These are phyloP conservation scores for Clonostachys chloroleuca DNA, from an alignment of 2,329 filamentous ascomycete species.

Conservation along the genomic window DNA sequence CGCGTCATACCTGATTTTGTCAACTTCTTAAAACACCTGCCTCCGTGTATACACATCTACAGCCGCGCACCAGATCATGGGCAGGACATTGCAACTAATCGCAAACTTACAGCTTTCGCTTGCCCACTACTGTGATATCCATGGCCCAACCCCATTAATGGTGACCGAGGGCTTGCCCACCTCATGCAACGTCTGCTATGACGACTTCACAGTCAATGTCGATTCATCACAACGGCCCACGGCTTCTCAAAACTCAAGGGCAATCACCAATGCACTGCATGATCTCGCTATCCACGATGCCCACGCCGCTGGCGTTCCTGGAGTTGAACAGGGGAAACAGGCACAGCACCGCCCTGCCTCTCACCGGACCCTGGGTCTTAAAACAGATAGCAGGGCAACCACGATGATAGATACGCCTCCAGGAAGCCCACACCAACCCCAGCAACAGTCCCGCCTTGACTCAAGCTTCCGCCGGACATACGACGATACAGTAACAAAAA, in stretches of 20 bases:
- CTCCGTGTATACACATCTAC: constrained; percentile 1
- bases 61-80: constrained; percentile 12
- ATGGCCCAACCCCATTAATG: constrained; percentile 66
- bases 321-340: too few species aligned
- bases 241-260: constrained; percentile 16
- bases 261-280: constrained; percentile 13
- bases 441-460: constrained; percentile 39
- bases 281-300: constrained; percentile 6
- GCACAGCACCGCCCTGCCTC: too few species aligned
- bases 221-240: constrained; percentile 34
- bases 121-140: constrained; percentile 67
- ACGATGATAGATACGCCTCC: constrained; percentile 53
- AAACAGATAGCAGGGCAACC: constrained; percentile 3
- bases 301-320: constrained; percentile 14
- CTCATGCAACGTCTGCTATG: constrained; percentile 55
- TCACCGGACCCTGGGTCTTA: too few species aligned
- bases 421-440: constrained; percentile 45
- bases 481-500: constrained; percentile 60
- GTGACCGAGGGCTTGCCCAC: constrained; percentile 63
- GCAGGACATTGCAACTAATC: constrained; percentile 21
- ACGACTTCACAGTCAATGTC: constrained; percentile 20
- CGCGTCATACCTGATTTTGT: not conserved
- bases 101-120: constrained; percentile 55
- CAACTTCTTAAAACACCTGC: not conserved
- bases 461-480: constrained; percentile 60